Base-by-base conservation (phyloP, 148 eudicot species). In the Rheum nobile region DNA sequence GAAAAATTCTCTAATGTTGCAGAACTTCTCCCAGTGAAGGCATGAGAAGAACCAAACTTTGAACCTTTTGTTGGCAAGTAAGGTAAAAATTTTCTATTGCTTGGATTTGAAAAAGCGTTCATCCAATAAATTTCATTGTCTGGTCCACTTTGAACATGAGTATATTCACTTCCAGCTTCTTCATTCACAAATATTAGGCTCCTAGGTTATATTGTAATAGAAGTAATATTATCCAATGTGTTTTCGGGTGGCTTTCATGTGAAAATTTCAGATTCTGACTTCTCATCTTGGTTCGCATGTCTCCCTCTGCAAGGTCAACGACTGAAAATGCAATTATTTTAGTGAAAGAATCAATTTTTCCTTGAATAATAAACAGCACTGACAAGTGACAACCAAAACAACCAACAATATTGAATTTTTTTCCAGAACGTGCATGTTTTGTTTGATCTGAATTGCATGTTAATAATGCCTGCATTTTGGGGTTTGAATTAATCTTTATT, bases 121-220 rank as follows among this genome's bases (percentile, higher is more conserved):
- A 28, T 28, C 3, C 34, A 26, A 59, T 34, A 65, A 31, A 32
- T 65, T 65, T 65, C 39, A 31, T 65, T 24, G 39, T 65, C 21
- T 32, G 38, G 70, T 65, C 21, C 70, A 31, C 39, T 65, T 4
- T 65, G 70, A 65, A 65, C 41, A 65, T 65, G 70, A 32, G 32
- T 65, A 65, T 65, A 65, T 65, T 65, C 70, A 65, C 70, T 65
- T 65, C n/a, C 41, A 65, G 21, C 41, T 32, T 65, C 70, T 65
- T 2, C 3, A 26, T 29, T 57, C 34, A 57, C 34, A 57, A 2
- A 22, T 57, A 9, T 28, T 28, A 26, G 34, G 67, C 26, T 57
- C 61, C 16, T 24, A 17, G 67, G 6, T 28, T 57, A 57, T 32
- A 59, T 10, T 59, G 35, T 59, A 59, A 59, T 59, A 28, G 67